These are phyloP conservation scores for Parietichytrium sp. DNA, from an alignment of 108 stramenopile genomes.

Conservation along the genomic window DNA sequence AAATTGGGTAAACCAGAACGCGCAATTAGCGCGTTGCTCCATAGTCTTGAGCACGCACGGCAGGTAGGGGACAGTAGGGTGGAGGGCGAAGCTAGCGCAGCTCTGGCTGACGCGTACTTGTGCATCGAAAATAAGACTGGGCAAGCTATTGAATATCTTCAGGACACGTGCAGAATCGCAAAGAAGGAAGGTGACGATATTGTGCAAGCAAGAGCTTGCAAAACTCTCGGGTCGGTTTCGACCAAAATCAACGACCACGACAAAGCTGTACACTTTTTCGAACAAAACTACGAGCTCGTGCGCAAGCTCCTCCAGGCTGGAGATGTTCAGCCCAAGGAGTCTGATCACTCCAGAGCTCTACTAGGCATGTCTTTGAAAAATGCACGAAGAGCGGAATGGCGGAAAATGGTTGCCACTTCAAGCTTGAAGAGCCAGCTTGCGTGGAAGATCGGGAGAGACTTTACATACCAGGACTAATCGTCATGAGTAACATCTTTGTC, in stretches of 20 bases:
- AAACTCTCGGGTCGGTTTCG: slow-evolving; percentile 52
- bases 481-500: no score
- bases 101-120: slow-evolving; percentile 57
- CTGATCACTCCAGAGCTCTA: background rate
- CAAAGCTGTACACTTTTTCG: slow-evolving; percentile 49
- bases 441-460: background rate
- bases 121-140: slow-evolving; percentile 48
- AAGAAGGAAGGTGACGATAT: slow-evolving; percentile 47
- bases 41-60: slow-evolving; percentile 39
- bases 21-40: slow-evolving; percentile 50
- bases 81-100: slow-evolving; percentile 52
- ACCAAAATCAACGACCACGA: slow-evolving; percentile 29
- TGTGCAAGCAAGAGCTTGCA: slow-evolving; percentile 58
- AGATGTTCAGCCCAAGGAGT: background rate
- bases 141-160: slow-evolving; percentile 50
- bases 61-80: slow-evolving; percentile 54
- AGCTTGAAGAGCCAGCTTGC: background rate
- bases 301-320: slow-evolving; percentile 30
- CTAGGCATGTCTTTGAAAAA: slow-evolving; percentile 4
- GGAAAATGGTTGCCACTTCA: background rate
- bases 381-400: background rate
- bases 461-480: no score
- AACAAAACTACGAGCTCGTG: slow-evolving; percentile 46
- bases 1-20: slow-evolving; percentile 31
- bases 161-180: slow-evolving; percentile 48